phyloP scores from a whole-genome alignment of 768 basidiomycete genomes.

The Suillus subaureus region DNA sequence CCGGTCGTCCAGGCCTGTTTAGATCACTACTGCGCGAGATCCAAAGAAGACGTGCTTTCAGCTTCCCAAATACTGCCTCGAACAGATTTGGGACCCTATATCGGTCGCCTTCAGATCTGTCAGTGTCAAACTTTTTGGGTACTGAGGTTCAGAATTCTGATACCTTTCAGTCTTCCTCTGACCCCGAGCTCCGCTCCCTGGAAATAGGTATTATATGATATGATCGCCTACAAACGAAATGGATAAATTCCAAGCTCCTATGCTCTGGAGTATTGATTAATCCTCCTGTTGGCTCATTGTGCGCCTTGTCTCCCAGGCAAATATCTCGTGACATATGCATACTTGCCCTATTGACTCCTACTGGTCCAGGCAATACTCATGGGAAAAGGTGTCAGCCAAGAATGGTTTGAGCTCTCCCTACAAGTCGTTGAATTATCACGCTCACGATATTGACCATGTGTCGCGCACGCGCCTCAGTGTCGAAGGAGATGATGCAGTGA shows the following conservation, averaged over 20 bases:
- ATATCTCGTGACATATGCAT: conserved; percentile 32
- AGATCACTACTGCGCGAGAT: conserved; percentile 23
- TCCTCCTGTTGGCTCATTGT: conserved; percentile 26
- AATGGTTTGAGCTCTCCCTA: conserved; percentile 41
- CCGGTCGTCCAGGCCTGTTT: conserved; percentile 21
- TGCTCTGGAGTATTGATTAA: conserved; percentile 31
- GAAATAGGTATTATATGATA: conserved; percentile 42
- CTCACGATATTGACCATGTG: conserved; percentile 32
- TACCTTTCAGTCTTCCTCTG: conserved; percentile 40
- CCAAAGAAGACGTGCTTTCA: conserved; percentile 26
- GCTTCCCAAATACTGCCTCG: conserved; percentile 30
- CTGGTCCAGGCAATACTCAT: conserved; percentile 37
- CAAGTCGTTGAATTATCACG: conserved; percentile 34
- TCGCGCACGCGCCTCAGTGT: conserved; percentile 24
- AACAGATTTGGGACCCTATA: conserved; percentile 31
- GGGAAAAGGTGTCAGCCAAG: conserved; percentile 37
- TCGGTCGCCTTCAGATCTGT: conserved; percentile 38
- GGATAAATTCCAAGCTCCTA: conserved; percentile 41
- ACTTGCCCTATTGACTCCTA: conserved; percentile 27
- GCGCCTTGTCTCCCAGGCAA: conserved; percentile 25
- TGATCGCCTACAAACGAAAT: conserved; percentile 36
- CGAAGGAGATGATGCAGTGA: conserved; percentile 31
- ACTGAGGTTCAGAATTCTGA: conserved; percentile 37
- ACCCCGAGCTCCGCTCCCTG: conserved; percentile 43
- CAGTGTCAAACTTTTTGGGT: conserved; percentile 32